Percentiles rank a stretch among this genome's conserved stretches.
Evolutionary conservation across 164 flowering plant species (phyloP).

Genomic region (Brasenia schreberi): DNA sequence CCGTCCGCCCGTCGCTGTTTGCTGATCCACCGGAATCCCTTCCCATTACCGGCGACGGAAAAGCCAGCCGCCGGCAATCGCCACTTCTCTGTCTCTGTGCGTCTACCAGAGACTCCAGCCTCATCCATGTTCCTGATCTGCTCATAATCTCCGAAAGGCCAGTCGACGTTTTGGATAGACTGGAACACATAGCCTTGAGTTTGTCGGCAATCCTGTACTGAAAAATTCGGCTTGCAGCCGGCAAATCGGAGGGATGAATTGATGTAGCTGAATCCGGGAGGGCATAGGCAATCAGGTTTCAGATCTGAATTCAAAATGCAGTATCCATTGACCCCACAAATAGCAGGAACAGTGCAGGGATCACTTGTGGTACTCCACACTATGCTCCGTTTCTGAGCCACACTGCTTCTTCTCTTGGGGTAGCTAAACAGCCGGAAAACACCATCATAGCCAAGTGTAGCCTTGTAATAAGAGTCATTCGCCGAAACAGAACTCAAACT

Average conservation of each 20-base stretch:
- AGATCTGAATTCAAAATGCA: background rate
- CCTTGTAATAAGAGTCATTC: background rate
- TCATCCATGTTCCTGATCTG: conserved; percentile 1
- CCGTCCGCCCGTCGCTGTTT: too few relatives aligned
- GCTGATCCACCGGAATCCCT: too few relatives aligned
- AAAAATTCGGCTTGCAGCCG: conserved; percentile 20
- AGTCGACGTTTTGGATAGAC: conserved; percentile 13
- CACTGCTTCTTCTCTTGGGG: background rate
- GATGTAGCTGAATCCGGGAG: conserved; percentile 4
- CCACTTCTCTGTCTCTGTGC: too few relatives aligned
- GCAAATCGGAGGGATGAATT: conserved; percentile 11
- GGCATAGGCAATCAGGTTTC: conserved; percentile 20
- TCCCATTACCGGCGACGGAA: too few relatives aligned
- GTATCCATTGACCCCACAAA: conserved; percentile 1
- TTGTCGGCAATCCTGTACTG: conserved; percentile 9
- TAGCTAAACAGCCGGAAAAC: conserved; percentile 1
- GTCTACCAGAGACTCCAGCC: too few relatives aligned
- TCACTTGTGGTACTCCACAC: background rate
- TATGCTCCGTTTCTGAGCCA: background rate
- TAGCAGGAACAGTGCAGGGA: background rate
- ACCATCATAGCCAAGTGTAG: conserved; percentile 2
- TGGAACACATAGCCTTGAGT: conserved; percentile 6
- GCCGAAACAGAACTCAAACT: background rate
- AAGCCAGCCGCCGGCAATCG: too few relatives aligned
- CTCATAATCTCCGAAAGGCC: conserved; percentile 22